Evolutionary conservation across 495 filamentous ascomycete genomes (phyloP).

Genomic region (Trypethelium eluteriae): DNA sequence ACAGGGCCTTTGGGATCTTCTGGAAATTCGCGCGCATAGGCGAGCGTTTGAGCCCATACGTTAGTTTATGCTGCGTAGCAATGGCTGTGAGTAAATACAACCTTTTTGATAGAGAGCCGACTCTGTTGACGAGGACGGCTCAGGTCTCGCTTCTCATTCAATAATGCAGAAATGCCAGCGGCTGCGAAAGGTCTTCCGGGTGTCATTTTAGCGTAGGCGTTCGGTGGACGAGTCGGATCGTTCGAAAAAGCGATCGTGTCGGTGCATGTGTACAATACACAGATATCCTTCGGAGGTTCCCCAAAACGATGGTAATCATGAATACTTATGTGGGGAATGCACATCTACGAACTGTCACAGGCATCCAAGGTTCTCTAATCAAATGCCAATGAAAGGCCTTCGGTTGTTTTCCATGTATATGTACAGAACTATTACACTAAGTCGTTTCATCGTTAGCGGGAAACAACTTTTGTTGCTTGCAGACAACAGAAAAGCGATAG

Average conservation of each 20-base stretch:
- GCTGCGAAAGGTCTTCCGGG: not conserved
- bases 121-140: not conserved
- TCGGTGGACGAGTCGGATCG: not conserved
- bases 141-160: not conserved
- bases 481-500: not conserved
- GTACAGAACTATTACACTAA: constrained; percentile 6
- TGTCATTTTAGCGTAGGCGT: constrained; percentile 13
- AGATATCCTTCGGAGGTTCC: not conserved
- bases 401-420: not conserved
- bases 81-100: constrained; percentile 70
- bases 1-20: constrained; percentile 77
- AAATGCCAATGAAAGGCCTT: not conserved
- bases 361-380: not conserved
- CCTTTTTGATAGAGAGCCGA: not conserved
- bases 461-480: constrained; percentile 11
- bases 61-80: constrained; percentile 84
- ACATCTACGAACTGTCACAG: not conserved
- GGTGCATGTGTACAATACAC: not conserved
- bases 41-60: constrained; percentile 89
- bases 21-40: constrained; percentile 96
- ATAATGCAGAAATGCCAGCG: not conserved
- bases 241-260: not conserved
- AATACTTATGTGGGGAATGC: not conserved
- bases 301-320: too few relatives aligned
- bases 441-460: not conserved